Evolutionary conservation across 495 filamentous ascomycete genomes (phyloP).

Genomic region (Aspergillus mulundensis): DNA sequence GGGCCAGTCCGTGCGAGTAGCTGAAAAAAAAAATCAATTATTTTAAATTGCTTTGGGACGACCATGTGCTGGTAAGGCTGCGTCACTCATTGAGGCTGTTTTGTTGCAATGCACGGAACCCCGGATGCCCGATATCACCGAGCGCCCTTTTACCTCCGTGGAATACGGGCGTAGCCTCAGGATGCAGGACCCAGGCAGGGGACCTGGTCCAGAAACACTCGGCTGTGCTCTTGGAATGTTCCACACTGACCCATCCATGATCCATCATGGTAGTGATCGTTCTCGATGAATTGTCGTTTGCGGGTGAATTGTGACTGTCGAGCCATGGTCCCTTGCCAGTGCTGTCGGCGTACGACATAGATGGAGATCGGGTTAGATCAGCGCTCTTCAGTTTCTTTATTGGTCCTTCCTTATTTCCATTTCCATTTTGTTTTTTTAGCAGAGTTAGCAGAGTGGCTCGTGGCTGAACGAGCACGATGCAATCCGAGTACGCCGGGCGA

Average conservation of each 20-base stretch:
- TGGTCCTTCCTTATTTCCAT: slow-evolving; percentile 6
- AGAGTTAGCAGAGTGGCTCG: neutral
- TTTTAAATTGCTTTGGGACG: slow-evolving; percentile 4
- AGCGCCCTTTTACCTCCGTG: slow-evolving; percentile 2
- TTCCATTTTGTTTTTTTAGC: slow-evolving; percentile 5
- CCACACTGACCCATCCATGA: neutral
- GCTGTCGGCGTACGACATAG: neutral
- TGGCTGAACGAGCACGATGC: slow-evolving; percentile 11
- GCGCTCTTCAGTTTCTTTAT: neutral
- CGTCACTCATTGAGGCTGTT: slow-evolving; percentile 24
- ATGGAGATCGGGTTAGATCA: neutral
- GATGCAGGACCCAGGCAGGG: neutral
- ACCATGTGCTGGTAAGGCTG: slow-evolving; percentile 12
- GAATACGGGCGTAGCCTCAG: too few species aligned
- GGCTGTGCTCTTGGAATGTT: slow-evolving; percentile 1
- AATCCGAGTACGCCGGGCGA: neutral
- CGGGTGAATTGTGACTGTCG: slow-evolving; percentile 3
- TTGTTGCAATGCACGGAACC: slow-evolving; percentile 13
- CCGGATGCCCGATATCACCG: slow-evolving; percentile 24
- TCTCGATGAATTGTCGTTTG: too few species aligned
- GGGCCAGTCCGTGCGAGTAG: slow-evolving; percentile 24
- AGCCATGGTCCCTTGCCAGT: neutral
- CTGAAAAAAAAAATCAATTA: slow-evolving; percentile 4
- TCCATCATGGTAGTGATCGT: too few species aligned
- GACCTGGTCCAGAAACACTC: neutral